Conservation (phyloP, 352 stramenopile genomes). For the Blastocystis sp. region DNA sequence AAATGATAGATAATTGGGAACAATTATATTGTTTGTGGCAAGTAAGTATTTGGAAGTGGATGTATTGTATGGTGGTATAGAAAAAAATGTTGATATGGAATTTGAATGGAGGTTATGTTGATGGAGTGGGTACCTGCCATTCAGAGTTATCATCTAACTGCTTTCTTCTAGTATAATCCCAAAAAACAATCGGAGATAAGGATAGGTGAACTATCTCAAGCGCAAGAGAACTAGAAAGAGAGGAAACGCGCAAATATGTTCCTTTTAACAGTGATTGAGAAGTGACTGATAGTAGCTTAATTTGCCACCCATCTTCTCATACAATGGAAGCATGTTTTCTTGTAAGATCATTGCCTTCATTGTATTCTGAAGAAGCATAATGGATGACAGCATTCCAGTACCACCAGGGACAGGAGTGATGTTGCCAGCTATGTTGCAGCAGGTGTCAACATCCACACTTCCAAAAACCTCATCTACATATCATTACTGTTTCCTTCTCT, state of each 20-base stretch:
- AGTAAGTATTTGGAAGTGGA: too few species aligned
- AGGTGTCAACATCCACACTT: constrained; percentile 33
- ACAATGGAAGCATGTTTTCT: constrained; percentile 34
- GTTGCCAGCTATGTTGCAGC: constrained; percentile 48
- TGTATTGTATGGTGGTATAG: too few species aligned
- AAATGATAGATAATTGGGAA: neutral
- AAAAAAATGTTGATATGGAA: too few species aligned
- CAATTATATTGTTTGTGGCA: too few species aligned
- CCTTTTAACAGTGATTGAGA: constrained; percentile 20
- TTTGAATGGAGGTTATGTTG: too few species aligned
- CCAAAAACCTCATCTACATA: constrained; percentile 43
- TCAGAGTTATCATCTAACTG: too few species aligned
- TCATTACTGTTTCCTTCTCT: neutral
- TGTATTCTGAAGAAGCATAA: constrained; percentile 62
- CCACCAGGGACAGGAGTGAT: constrained; percentile 57
- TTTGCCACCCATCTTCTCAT: constrained; percentile 51
- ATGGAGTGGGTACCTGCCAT: too few species aligned
- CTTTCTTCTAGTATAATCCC: neutral
- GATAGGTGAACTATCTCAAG: constrained; percentile 29
- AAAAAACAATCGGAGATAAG: constrained; percentile 48
- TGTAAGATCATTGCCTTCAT: constrained; percentile 59
- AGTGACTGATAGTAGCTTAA: constrained; percentile 48
- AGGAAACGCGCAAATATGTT: neutral
- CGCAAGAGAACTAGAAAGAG: constrained; percentile 12
- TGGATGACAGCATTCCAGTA: neutral